Evolutionary conservation across 2,329 filamentous ascomycete species (phyloP).

Genomic region (Anthostomella pinea): DNA sequence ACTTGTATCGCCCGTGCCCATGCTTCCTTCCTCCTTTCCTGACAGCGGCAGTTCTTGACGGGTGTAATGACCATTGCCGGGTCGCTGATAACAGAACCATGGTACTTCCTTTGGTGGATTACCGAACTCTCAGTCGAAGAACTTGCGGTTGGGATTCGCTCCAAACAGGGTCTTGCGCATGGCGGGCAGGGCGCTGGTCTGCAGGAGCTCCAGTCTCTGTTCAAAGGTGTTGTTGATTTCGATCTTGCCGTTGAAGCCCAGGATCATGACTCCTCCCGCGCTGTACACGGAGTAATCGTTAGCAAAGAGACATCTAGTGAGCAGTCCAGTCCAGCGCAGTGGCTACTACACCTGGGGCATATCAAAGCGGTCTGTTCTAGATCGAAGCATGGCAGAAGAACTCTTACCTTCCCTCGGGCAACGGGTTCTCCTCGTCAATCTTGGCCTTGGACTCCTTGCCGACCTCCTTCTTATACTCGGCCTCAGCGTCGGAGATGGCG

Average conservation of each 20-base stretch:
- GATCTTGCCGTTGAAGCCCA: constrained; percentile 87
- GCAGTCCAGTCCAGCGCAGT: too few relatives aligned
- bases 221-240: constrained; percentile 99
- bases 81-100: too few relatives aligned
- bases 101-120: neutral
- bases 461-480: constrained; percentile 79
- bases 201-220: constrained; percentile 79
- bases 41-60: too few relatives aligned
- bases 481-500: constrained; percentile 71
- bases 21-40: too few relatives aligned
- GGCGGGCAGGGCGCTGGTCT: constrained; percentile 78
- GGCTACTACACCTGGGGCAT: too few relatives aligned
- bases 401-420: constrained; percentile 79
- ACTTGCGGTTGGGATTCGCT: constrained; percentile 92
- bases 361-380: too few relatives aligned
- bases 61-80: too few relatives aligned
- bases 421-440: constrained; percentile 74
- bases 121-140: constrained; percentile 68
- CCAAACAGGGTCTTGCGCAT: constrained; percentile 88
- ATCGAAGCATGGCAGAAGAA: constrained; percentile 10
- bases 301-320: too few relatives aligned
- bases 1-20: too few relatives aligned
- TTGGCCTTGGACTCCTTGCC: constrained; percentile 67
- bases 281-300: constrained; percentile 44
- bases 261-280: constrained; percentile 75